Percentiles rank a stretch among this genome's conserved stretches.
phyloP scores from a whole-genome alignment of 23 red algal genomes.

The Agarophyton chilense region DNA sequence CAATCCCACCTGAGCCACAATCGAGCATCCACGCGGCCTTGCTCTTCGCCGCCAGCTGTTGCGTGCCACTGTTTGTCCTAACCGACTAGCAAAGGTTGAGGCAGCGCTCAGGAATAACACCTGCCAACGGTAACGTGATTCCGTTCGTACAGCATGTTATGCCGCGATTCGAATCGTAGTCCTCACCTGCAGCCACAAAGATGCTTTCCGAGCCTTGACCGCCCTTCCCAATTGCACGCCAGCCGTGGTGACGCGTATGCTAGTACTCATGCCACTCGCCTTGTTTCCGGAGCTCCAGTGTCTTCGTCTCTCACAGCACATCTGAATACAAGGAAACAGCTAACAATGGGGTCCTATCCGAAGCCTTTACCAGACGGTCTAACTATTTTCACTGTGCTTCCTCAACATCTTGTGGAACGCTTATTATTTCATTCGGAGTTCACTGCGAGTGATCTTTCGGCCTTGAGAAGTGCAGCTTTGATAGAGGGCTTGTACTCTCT shows the following conservation, averaged over 20 bases:
- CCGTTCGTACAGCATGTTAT: not conserved
- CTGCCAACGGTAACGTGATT: not conserved
- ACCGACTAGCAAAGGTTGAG: not conserved
- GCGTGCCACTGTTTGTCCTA: not conserved
- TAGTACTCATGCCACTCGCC: not conserved
- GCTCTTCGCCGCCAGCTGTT: not conserved
- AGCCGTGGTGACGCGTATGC: not conserved
- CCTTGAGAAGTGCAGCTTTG: not conserved
- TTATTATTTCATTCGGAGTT: not conserved
- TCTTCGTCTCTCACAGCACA: not conserved
- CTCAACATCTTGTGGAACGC: slow-evolving; percentile 10
- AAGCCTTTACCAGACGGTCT: not conserved
- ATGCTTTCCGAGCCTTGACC: not conserved
- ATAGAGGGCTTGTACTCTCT: not conserved
- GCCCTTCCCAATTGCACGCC: not conserved
- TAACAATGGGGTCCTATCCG: slow-evolving; percentile 3
- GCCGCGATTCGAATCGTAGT: not conserved
- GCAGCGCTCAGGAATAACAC: no score
- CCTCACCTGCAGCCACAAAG: not conserved
- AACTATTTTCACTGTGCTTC: not conserved
- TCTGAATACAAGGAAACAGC: not conserved
- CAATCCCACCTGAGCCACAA: not conserved
- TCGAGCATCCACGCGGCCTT: not conserved
- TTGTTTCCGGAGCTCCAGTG: not conserved
- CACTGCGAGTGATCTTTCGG: slow-evolving; percentile 1